These are phyloP conservation scores for Penicillium longicatenatum DNA, from an alignment of 495 filamentous ascomycete species.

Conservation along the genomic window DNA sequence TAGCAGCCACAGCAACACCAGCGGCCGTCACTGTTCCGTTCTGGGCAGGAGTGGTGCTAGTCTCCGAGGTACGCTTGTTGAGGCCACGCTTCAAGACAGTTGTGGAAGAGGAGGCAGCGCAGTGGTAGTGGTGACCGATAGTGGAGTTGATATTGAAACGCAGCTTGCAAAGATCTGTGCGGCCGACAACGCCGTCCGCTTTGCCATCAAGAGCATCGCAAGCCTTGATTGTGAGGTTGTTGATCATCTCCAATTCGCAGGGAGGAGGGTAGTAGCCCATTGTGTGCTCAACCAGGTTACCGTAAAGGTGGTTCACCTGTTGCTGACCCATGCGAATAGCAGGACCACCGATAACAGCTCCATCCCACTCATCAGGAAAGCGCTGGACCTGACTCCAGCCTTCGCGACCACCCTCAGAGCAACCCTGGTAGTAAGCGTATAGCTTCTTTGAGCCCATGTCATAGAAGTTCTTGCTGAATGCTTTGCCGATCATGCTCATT, in stretches of 20 bases:
- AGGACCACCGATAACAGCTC: constrained; percentile 40
- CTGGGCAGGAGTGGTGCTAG: constrained; percentile 34
- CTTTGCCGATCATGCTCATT: constrained; percentile 38
- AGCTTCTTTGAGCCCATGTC: constrained; percentile 39
- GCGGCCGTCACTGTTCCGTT: constrained; percentile 44
- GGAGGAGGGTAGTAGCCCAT: constrained; percentile 38
- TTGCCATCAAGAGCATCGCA: constrained; percentile 46
- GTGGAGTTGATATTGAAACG: constrained; percentile 35
- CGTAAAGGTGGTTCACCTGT: constrained; percentile 43
- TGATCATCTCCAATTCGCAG: constrained; percentile 43
- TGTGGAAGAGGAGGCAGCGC: constrained; percentile 24
- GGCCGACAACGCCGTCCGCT: constrained; percentile 41
- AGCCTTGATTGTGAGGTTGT: constrained; percentile 38
- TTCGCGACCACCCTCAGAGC: constrained; percentile 51
- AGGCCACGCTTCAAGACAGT: not conserved
- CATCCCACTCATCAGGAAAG: constrained; percentile 43
- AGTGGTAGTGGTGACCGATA: constrained; percentile 41
- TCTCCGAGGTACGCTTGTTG: too few species aligned
- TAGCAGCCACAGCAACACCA: constrained; percentile 38
- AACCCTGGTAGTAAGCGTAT: constrained; percentile 53
- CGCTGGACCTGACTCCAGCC: constrained; percentile 50
- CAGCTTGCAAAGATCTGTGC: constrained; percentile 43
- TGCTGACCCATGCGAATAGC: constrained; percentile 42
- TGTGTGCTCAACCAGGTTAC: constrained; percentile 37
- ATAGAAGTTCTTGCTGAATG: constrained; percentile 37